phyloP scores from a whole-genome alignment of 345 rosid genomes.

The Hibiscus tridactylites region DNA sequence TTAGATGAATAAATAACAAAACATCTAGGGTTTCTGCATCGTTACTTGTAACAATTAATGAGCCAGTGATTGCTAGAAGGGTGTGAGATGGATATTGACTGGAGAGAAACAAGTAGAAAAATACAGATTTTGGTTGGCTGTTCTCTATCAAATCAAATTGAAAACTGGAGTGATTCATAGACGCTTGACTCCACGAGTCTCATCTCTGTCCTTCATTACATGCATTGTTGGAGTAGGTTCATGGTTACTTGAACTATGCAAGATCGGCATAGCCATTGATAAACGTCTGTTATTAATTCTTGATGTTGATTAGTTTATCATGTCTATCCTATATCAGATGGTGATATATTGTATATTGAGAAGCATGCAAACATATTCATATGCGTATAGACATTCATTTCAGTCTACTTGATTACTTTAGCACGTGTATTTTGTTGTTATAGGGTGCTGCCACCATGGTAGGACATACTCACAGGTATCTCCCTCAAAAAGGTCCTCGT shows the following conservation, averaged over 20 bases:
- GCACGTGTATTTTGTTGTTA: conserved; percentile 3
- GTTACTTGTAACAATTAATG: neutral
- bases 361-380: neutral
- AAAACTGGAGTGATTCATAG: conserved; percentile 24
- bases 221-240: conserved; percentile 28
- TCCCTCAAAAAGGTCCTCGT: conserved; percentile 4
- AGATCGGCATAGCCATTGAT: conserved; percentile 9
- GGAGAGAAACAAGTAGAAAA: conserved; percentile 55
- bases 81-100: conserved; percentile 15
- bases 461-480: conserved; percentile 11
- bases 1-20: conserved; percentile 8
- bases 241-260: conserved; percentile 1
- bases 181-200: conserved; percentile 25
- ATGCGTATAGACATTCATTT: neutral
- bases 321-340: neutral
- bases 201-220: conserved; percentile 22
- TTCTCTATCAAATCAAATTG: conserved; percentile 55
- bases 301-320: neutral
- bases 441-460: conserved; percentile 10
- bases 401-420: conserved; percentile 9
- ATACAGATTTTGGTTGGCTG: conserved; percentile 67
- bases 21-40: conserved; percentile 15
- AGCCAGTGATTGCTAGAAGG: conserved; percentile 19
- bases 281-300: neutral
- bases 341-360: neutral